Percentiles rank a stretch among this genome's conserved stretches.
Conservation (phyloP, 768 basidiomycete species). For the Lactifluus echinatus region DNA sequence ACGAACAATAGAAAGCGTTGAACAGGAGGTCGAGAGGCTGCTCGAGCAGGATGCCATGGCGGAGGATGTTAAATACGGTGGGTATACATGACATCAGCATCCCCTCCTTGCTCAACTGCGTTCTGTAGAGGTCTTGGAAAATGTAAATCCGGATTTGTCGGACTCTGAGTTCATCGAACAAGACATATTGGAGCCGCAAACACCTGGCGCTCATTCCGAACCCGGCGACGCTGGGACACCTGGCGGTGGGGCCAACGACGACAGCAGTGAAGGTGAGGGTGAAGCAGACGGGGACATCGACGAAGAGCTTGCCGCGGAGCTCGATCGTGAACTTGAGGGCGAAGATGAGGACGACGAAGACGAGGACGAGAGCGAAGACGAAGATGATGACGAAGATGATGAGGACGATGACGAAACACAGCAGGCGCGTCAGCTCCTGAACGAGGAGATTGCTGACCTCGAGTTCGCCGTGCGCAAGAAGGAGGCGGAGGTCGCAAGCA, state of each 20-base stretch:
- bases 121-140: conserved; percentile 67
- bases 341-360: conserved; percentile 54
- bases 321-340: conserved; percentile 75
- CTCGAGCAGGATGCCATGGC: conserved; percentile 74
- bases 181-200: conserved; percentile 55
- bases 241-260: conserved; percentile 46
- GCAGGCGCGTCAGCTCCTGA: conserved; percentile 70
- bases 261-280: conserved; percentile 46
- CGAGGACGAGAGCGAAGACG: conserved; percentile 55
- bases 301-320: conserved; percentile 80
- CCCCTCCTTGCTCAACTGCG: background rate
- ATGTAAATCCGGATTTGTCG: conserved; percentile 84
- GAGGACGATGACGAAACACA: conserved; percentile 69
- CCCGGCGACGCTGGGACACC: conserved; percentile 54
- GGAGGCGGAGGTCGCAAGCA: conserved; percentile 69
- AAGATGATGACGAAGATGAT: conserved; percentile 62
- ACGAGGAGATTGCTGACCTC: conserved; percentile 83
- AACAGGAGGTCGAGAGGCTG: conserved; percentile 84
- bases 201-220: conserved; percentile 62
- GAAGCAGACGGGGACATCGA: conserved; percentile 77
- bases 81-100: background rate
- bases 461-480: conserved; percentile 86
- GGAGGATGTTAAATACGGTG: conserved; percentile 69
- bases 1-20: conserved; percentile 87
- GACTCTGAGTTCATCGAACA: conserved; percentile 81